phyloP scores from a whole-genome alignment of 306 rosid genomes.

The Elaeagnus macrophylla region DNA sequence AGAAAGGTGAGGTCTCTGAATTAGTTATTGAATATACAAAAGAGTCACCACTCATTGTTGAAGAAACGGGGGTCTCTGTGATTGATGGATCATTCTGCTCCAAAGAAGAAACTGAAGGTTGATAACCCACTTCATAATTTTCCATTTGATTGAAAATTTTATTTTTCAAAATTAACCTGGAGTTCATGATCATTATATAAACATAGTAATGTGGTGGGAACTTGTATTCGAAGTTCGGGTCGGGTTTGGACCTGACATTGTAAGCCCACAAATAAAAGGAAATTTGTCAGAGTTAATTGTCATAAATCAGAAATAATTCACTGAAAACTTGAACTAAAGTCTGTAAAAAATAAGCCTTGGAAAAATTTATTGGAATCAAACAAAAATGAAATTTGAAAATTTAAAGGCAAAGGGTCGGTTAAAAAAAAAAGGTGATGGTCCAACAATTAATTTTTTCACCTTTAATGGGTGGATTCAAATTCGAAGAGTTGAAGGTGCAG shows the following conservation, averaged over 20 bases:
- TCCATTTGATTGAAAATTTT: conserved; percentile 35
- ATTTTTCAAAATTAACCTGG: conserved; percentile 42
- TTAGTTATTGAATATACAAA: conserved; percentile 46
- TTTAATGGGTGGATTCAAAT: too few species aligned
- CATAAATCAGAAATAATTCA: conserved; percentile 32
- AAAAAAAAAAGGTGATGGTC: too few species aligned
- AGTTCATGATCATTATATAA: conserved; percentile 2
- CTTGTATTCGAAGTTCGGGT: background rate
- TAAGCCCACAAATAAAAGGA: conserved; percentile 18
- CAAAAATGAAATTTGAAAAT: conserved; percentile 29
- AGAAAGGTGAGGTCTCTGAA: conserved; percentile 63
- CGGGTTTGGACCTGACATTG: too few species aligned
- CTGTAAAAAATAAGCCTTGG: conserved; percentile 18
- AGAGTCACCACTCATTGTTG: conserved; percentile 59
- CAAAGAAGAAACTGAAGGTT: conserved; percentile 58
- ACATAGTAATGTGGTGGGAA: too few species aligned
- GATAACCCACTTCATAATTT: conserved; percentile 45
- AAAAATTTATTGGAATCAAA: background rate
- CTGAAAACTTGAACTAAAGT: conserved; percentile 27
- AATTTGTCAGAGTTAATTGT: conserved; percentile 34
- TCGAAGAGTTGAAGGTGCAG: too few species aligned
- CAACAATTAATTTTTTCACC: too few species aligned
- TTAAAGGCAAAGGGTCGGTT: conserved; percentile 28
- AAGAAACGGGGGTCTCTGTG: conserved; percentile 41
- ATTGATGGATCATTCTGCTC: conserved; percentile 62